Conservation (phyloP, 352 stramenopile species). For the Phytophthora sojae region DNA sequence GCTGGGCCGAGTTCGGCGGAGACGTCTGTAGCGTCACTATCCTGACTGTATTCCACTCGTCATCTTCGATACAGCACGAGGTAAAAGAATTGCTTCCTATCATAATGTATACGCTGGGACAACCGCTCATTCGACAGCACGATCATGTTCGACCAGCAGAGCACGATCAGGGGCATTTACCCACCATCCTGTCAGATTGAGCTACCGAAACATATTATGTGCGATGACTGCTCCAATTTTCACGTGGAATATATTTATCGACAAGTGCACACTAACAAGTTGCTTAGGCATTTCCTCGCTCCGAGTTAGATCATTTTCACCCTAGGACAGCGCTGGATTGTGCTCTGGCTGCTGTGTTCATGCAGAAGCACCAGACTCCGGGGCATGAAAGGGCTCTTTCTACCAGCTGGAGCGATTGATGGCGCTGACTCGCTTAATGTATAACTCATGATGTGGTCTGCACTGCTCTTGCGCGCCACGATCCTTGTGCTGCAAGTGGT, state of each 20-base stretch:
- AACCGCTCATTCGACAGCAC: neutral
- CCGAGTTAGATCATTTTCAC: neutral
- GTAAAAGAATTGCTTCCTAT: constrained; percentile 1
- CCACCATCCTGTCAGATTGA: neutral
- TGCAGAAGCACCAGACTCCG: too few relatives aligned
- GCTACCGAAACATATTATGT: too few relatives aligned
- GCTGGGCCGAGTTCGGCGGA: too few relatives aligned
- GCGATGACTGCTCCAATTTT: neutral
- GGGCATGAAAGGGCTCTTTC: too few relatives aligned
- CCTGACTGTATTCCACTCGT: neutral
- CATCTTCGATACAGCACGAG: neutral
- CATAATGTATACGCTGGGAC: constrained; percentile 2
- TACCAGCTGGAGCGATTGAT: neutral
- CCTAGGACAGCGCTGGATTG: too few relatives aligned
- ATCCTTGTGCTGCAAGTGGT: neutral
- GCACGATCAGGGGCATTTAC: neutral
- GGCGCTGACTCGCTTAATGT: neutral
- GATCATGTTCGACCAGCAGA: neutral
- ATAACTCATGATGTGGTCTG: neutral
- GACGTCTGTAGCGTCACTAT: too few relatives aligned
- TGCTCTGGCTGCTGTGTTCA: too few relatives aligned
- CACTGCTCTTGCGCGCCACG: neutral
- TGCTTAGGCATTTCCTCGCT: too few relatives aligned
- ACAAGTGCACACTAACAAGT: too few relatives aligned
- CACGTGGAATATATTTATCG: neutral